phyloP scores from a whole-genome alignment of 225 moss, liverwort and hornwort genomes.

The Pseudoscleropodium purum region DNA sequence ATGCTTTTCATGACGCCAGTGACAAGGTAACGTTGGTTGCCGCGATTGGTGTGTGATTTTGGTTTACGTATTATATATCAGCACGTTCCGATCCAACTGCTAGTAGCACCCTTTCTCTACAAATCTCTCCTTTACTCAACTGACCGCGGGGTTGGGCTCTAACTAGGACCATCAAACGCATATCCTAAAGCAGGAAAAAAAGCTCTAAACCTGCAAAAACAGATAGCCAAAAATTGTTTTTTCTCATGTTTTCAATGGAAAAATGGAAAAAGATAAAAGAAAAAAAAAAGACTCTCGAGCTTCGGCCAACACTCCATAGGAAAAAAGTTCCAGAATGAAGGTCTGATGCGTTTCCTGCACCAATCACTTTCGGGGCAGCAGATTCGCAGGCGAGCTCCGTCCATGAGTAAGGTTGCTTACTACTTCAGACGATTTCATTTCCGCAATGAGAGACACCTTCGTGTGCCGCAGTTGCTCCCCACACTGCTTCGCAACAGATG shows the following conservation, averaged over 20 bases:
- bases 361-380: slow-evolving; percentile 16
- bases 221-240: slow-evolving; percentile 10
- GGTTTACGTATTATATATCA: slow-evolving; percentile 1
- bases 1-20: slow-evolving; percentile 26
- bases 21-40: slow-evolving; percentile 27
- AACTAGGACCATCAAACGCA: slow-evolving; percentile 1
- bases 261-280: background rate
- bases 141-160: slow-evolving; percentile 3
- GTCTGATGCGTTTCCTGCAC: slow-evolving; percentile 5
- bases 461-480: slow-evolving; percentile 59
- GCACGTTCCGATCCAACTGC: background rate
- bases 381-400: slow-evolving; percentile 31
- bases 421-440: slow-evolving; percentile 63
- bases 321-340: background rate
- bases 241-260: slow-evolving; percentile 19
- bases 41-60: slow-evolving; percentile 13
- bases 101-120: slow-evolving; percentile 17
- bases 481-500: slow-evolving; percentile 44
- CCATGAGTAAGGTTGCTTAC: slow-evolving; percentile 39
- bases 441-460: slow-evolving; percentile 55
- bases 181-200: background rate
- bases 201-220: slow-evolving; percentile 7
- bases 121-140: slow-evolving; percentile 24
- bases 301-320: slow-evolving; percentile 12
- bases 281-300: background rate